Evolutionary conservation across 2,329 filamentous ascomycete species (phyloP).

Genomic region (Rhynchosporium secalis): DNA sequence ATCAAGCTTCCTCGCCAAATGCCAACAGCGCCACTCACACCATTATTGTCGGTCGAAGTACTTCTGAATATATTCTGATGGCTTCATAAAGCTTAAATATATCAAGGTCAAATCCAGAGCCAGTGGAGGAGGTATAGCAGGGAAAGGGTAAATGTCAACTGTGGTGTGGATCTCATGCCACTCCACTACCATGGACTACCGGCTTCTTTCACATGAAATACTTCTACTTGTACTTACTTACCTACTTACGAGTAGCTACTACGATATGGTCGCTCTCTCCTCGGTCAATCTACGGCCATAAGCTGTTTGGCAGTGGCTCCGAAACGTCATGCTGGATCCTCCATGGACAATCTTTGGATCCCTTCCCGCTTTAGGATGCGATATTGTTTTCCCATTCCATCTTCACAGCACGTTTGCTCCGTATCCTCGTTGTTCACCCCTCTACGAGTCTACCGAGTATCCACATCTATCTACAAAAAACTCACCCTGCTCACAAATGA

Average conservation of each 20-base stretch:
- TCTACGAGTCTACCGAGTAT: background rate
- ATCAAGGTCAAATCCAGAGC: no score
- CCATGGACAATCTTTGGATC: background rate
- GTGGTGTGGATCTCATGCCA: no score
- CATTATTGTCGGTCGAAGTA: background rate
- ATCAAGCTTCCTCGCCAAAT: slow-evolving; percentile 6
- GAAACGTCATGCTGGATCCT: slow-evolving; percentile 29
- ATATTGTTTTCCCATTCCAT: background rate
- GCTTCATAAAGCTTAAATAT: no score
- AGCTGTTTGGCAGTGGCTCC: slow-evolving; percentile 15
- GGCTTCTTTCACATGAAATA: background rate
- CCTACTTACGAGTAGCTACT: no score
- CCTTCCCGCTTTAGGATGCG: background rate
- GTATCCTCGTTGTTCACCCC: slow-evolving; percentile 2
- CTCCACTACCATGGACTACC: background rate
- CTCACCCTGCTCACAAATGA: background rate
- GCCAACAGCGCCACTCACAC: background rate
- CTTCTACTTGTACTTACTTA: no score
- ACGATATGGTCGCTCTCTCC: background rate
- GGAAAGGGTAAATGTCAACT: no score
- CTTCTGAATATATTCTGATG: no score
- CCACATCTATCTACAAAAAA: background rate
- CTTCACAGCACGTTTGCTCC: slow-evolving; percentile 2
- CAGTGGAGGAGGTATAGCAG: no score
- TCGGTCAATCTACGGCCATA: slow-evolving; percentile 27